phyloP scores from a whole-genome alignment of 306 rosid genomes.

The Vigna unguiculata region DNA sequence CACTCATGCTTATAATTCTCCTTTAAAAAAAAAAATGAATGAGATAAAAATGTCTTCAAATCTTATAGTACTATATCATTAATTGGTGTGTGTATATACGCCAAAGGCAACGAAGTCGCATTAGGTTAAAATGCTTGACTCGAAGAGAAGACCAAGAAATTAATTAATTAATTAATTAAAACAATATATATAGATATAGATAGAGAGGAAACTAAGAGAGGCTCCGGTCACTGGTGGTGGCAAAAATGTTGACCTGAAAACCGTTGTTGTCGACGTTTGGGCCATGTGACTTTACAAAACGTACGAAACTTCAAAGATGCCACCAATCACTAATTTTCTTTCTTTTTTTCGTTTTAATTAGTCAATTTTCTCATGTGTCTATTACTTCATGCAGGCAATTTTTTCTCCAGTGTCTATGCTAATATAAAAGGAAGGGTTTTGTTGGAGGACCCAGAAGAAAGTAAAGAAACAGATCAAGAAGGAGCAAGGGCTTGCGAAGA shows the following conservation, averaged over 20 bases:
- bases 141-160: conserved; percentile 36
- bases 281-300: conserved; percentile 55
- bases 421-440: conserved; percentile 23
- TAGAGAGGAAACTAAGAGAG: neutral
- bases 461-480: neutral
- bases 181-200: neutral
- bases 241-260: conserved; percentile 56
- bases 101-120: conserved; percentile 31
- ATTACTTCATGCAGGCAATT: conserved; percentile 58
- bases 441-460: conserved; percentile 37
- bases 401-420: conserved; percentile 44
- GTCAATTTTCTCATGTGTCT: conserved; percentile 59
- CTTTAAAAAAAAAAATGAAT: neutral
- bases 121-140: conserved; percentile 46
- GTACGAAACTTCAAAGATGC: conserved; percentile 77
- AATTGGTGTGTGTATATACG: neutral
- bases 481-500: neutral
- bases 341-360: conserved; percentile 18
- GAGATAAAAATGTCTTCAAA: neutral
- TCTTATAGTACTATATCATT: neutral
- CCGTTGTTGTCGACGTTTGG: conserved; percentile 38
- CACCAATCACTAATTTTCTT: conserved; percentile 39
- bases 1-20: neutral
- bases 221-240: conserved; percentile 48
- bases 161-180: neutral